Base-by-base conservation (phyloP, 805 yeast genomes). In the Wickerhamiella bombiphila region DNA sequence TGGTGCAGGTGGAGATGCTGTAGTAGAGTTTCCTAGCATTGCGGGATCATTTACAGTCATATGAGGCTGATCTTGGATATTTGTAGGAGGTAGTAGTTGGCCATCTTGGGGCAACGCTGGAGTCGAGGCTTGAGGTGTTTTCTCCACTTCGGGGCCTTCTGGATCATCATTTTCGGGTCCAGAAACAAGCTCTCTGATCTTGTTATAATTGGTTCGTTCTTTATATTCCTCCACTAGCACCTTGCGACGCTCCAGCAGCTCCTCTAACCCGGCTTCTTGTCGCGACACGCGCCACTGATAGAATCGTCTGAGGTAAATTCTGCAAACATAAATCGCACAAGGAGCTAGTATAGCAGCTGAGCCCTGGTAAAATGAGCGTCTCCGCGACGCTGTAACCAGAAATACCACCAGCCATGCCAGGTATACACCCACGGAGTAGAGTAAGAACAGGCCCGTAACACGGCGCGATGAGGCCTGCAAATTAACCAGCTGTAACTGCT, bases 171-270 rank as follows among this genome's bases (percentile, higher is more conserved):
- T 68, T 13, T 78, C 81, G 46, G 70, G 85, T 49, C 85, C 66
- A 36, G 68, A 70, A 32, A 86, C 59, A 33, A 86, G 64, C n/a
- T 78, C 74, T 55, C 74, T 75, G 1, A 94, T 80, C 11, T 76
- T 67, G 49, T 78, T 70, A 55, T 73, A 88, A 46, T 80, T 78
- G 13, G 94, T 80, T 50, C 72, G 66, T 40, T 68, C 63, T 56
- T 80, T 80, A 56, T 80, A 61, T 43, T 74, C 80, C 17, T 76
- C 79, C 35, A 80, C 65, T 52, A 74, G 73, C 19, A 57, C 56
- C 39, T 61, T 59, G 42, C 76, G 82, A 34, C 63, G 55, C 18
- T 60, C 61, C 39, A 60, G 57, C 37, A 74, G 55, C 9, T 42
- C 38, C 38, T 57, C 55, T 33, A 68, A 46, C 19, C 40, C 32